phyloP scores from a whole-genome alignment of 805 yeast genomes.

The Blastobotrys mokoenaii region DNA sequence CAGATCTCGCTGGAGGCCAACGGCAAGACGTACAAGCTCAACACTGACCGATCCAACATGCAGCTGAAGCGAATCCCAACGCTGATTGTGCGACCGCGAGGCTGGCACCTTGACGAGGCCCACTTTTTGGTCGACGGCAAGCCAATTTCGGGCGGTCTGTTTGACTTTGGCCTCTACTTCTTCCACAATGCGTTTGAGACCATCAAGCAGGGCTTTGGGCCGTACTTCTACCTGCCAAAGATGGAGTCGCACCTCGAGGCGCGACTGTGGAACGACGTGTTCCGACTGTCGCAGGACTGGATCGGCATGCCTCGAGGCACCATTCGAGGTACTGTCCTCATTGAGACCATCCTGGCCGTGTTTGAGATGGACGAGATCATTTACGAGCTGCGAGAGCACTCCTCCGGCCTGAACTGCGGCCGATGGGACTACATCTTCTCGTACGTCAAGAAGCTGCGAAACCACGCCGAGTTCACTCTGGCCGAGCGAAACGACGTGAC shows the following conservation, averaged over 20 bases:
- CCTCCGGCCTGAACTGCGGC: slow-evolving; percentile 68
- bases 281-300: slow-evolving; percentile 57
- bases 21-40: slow-evolving; percentile 42
- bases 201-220: slow-evolving; percentile 51
- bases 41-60: slow-evolving; percentile 34
- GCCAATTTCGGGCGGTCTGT: slow-evolving; percentile 56
- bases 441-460: slow-evolving; percentile 56
- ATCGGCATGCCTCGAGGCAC: slow-evolving; percentile 58
- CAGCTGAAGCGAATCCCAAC: slow-evolving; percentile 42
- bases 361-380: slow-evolving; percentile 75
- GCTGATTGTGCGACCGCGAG: slow-evolving; percentile 48
- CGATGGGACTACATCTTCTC: slow-evolving; percentile 73
- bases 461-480: slow-evolving; percentile 51
- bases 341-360: slow-evolving; percentile 65
- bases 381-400: slow-evolving; percentile 62
- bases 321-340: slow-evolving; percentile 62
- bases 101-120: slow-evolving; percentile 66
- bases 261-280: slow-evolving; percentile 65
- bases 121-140: slow-evolving; percentile 61
- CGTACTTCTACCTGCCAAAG: slow-evolving; percentile 67
- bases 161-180: slow-evolving; percentile 64
- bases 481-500: slow-evolving; percentile 67
- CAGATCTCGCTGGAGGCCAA: slow-evolving; percentile 35
- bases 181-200: slow-evolving; percentile 59
- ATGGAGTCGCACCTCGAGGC: slow-evolving; percentile 74